These are phyloP conservation scores for Aquilaria sinensis DNA, from an alignment of 345 rosid species.

Conservation along the genomic window DNA sequence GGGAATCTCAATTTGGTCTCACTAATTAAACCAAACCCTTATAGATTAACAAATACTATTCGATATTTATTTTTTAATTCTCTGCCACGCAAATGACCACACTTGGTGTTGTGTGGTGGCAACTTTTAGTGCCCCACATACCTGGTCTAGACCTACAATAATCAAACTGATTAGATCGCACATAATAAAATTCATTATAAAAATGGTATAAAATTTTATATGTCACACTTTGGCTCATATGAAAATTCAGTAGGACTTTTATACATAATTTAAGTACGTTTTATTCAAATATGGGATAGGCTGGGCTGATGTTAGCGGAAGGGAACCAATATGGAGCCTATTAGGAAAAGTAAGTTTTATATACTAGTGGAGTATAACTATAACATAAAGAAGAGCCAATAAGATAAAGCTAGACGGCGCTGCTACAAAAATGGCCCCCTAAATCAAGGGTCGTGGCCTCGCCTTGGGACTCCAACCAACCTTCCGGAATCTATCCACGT, in stretches of 20 bases:
- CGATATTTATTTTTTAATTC: too few relatives aligned
- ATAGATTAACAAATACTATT: too few relatives aligned
- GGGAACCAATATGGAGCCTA: too few relatives aligned
- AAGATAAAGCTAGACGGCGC: constrained; percentile 40
- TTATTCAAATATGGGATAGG: too few relatives aligned
- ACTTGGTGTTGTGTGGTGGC: too few relatives aligned
- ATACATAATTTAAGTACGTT: constrained; percentile 5
- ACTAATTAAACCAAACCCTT: too few relatives aligned
- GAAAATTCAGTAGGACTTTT: neutral
- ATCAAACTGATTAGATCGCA: neutral
- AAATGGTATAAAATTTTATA: neutral
- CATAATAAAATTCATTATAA: neutral
- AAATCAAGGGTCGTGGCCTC: constrained; percentile 34
- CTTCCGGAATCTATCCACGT: constrained; percentile 33
- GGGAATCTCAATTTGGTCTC: constrained; percentile 19
- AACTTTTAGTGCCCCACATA: too few relatives aligned
- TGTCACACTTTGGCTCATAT: neutral
- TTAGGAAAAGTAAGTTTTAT: too few relatives aligned
- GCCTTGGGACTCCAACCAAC: constrained; percentile 37
- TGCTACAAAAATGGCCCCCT: constrained; percentile 16
- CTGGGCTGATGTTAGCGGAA: too few relatives aligned
- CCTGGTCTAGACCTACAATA: neutral
- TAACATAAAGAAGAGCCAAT: constrained; percentile 11
- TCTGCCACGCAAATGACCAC: too few relatives aligned
- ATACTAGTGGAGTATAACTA: neutral